Base-by-base conservation (phyloP, 768 basidiomycete species). In the Arthromyces matolae region DNA sequence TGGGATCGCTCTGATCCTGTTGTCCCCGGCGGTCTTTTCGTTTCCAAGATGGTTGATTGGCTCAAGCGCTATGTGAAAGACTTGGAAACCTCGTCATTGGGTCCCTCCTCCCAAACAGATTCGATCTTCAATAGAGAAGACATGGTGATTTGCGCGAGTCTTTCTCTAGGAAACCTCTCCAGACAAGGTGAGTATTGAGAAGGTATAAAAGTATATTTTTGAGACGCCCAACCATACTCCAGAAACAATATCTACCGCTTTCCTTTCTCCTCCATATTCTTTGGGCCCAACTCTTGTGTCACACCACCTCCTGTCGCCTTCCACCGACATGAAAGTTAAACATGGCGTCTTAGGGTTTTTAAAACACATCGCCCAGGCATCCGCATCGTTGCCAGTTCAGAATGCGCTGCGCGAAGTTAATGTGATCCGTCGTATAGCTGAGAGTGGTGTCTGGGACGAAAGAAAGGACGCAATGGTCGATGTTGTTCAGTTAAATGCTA, bases 331-430 rank as follows among this genome's bases (percentile, higher is more conserved):
- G 61, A 89, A 93, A 63, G 72, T 94, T 51, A 91, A 94, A 63
- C 93, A 97, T 58, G 92, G 89, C 13, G 80, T 89, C 47, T 72
- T 95, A 20, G 91, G 91, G 22, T 70, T 98, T 29, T 73, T 97
- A 33, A 89, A 92, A 62, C 89, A 97, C 61, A 72, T 99, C 2
- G 81, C 91, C 2, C 86, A 86, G 60, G 73, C 83, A 29, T 73
- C 79, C 18, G 65, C 74, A n/a, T 76, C 79, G 35, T 77, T 84
- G 28, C 62, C 73, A 23, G 57, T 65, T 2, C 81, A 84, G 24
- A 66, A 67, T 6, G 63, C 78, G 6, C 69, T 97, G 9, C 76
- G 77, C 16, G 67, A 81, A 23, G 80, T 81, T 10, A 77, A 77
- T 18, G 71, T 94, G 28, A 71, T 95, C 32, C 77, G 78, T 33